These are phyloP conservation scores for Cenchrus fungigraminus DNA, from an alignment of 176 grass and related monocot species.

Conservation along the genomic window DNA sequence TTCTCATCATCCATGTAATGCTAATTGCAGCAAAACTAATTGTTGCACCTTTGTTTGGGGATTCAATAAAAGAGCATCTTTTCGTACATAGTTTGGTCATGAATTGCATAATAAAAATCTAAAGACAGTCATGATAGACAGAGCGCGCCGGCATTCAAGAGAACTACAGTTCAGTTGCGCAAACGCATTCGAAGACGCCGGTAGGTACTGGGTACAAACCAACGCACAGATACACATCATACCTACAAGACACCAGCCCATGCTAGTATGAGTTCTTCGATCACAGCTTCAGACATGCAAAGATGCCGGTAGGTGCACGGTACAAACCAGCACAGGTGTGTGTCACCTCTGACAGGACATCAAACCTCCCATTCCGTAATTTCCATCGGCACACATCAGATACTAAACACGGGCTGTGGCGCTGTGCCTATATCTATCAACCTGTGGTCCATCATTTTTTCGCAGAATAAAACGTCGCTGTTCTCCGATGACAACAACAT, in stretches of 20 bases:
- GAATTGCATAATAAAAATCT: too few relatives aligned
- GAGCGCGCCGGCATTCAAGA: not conserved
- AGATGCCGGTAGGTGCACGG: constrained; percentile 20
- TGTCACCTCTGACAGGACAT: constrained; percentile 29
- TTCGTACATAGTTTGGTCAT: too few relatives aligned
- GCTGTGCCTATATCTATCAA: too few relatives aligned
- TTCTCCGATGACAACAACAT: not conserved
- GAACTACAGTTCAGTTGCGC: not conserved
- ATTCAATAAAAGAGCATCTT: too few relatives aligned
- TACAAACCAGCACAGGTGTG: constrained; percentile 1
- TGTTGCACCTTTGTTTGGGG: too few relatives aligned
- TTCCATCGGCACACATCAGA: not conserved
- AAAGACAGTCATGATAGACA: too few relatives aligned
- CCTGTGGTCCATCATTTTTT: too few relatives aligned
- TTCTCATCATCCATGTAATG: too few relatives aligned
- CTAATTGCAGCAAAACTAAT: too few relatives aligned
- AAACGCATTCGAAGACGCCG: not conserved
- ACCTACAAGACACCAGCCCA: not conserved
- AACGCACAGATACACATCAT: constrained; percentile 13
- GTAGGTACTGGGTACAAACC: not conserved
- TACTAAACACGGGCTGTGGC: too few relatives aligned
- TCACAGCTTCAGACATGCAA: not conserved
- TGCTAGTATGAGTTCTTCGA: not conserved
- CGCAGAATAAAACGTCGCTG: too few relatives aligned
- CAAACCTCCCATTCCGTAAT: not conserved